Evolutionary conservation across 768 basidiomycete species (phyloP).

Genomic region (Leccinum obscurum): DNA sequence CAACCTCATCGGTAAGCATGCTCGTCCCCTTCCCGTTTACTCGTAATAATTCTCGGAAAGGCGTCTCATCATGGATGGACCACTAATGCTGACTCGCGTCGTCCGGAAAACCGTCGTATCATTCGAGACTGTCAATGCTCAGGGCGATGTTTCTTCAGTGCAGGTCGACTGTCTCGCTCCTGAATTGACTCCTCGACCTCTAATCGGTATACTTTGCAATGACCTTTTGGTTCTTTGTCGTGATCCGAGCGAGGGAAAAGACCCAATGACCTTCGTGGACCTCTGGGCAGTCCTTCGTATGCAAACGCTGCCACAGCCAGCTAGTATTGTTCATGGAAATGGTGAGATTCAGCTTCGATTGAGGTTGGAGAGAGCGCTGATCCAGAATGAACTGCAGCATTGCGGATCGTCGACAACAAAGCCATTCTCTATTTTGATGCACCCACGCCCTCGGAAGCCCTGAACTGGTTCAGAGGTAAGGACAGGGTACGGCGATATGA

Average conservation of each 20-base stretch:
- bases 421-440: conserved; percentile 89
- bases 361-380: conserved; percentile 8
- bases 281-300: conserved; percentile 97
- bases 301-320: conserved; percentile 90
- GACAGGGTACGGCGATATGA: conserved; percentile 9
- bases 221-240: conserved; percentile 91
- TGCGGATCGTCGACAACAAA: conserved; percentile 90
- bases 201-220: conserved; percentile 86
- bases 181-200: conserved; percentile 75
- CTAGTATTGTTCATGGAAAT: conserved; percentile 87
- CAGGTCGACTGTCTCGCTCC: conserved; percentile 91
- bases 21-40: background rate
- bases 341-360: conserved; percentile 41
- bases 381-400: conserved; percentile 43
- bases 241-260: conserved; percentile 79
- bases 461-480: conserved; percentile 89
- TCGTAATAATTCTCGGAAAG: conserved; percentile 39
- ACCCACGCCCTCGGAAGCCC: conserved; percentile 77
- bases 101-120: conserved; percentile 82
- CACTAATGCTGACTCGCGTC: conserved; percentile 81
- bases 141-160: conserved; percentile 76
- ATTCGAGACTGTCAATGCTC: conserved; percentile 77
- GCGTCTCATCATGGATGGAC: conserved; percentile 91
- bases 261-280: conserved; percentile 74
- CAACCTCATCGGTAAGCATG: conserved; percentile 86